Evolutionary conservation across 495 filamentous ascomycete species (phyloP).

Genomic region (Lichina pygmaea): DNA sequence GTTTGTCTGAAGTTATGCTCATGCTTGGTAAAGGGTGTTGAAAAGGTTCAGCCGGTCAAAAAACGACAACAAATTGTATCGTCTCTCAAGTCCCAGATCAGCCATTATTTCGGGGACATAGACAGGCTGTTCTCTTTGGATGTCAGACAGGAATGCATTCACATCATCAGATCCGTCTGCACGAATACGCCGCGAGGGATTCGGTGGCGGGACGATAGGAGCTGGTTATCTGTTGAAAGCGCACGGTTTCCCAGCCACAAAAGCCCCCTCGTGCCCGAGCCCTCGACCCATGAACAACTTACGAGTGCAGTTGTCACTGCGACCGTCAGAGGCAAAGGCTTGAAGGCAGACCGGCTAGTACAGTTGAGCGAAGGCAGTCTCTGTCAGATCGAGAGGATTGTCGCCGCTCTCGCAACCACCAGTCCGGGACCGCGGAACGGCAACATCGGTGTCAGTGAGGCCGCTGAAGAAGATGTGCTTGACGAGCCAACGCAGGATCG

Average conservation of each 20-base stretch:
- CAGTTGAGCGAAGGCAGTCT: conserved; percentile 88
- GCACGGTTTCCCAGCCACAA: conserved; percentile 25
- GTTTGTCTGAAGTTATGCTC: not conserved
- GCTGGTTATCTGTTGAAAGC: conserved; percentile 79
- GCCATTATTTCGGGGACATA: conserved; percentile 70
- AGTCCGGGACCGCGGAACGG: conserved; percentile 30
- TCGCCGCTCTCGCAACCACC: conserved; percentile 30
- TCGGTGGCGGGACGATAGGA: conserved; percentile 74
- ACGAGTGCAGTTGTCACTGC: conserved; percentile 53
- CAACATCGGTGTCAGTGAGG: conserved; percentile 39
- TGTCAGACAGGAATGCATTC: conserved; percentile 64
- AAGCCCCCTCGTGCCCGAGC: conserved; percentile 3
- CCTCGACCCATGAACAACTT: conserved; percentile 10
- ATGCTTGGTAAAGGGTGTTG: conserved; percentile 19
- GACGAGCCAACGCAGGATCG: conserved; percentile 46
- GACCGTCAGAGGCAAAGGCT: conserved; percentile 55
- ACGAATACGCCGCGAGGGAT: conserved; percentile 77
- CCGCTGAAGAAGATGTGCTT: conserved; percentile 23
- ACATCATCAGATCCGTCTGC: conserved; percentile 70
- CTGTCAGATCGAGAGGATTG: conserved; percentile 79
- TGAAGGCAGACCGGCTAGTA: conserved; percentile 73
- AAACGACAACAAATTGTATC: conserved; percentile 42
- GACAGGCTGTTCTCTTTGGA: conserved; percentile 74
- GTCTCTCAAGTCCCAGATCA: conserved; percentile 72
- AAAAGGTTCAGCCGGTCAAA: conserved; percentile 53